Base-by-base conservation (phyloP, 176 grass and related monocot genomes). In the Elymus sibiricus region DNA sequence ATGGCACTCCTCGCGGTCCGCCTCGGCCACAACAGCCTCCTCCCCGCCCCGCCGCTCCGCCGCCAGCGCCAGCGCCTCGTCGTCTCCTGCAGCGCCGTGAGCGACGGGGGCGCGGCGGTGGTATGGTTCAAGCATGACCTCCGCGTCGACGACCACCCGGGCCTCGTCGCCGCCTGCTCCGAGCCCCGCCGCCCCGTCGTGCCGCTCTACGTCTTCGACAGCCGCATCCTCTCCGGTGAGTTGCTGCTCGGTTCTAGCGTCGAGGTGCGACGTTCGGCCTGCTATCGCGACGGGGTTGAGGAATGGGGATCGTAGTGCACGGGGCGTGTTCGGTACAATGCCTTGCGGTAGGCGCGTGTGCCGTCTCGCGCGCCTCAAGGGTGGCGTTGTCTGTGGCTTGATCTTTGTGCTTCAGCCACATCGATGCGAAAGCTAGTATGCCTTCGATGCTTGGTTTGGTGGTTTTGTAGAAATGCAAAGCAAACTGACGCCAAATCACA, bases 41-140 rank as follows among this genome's bases (percentile, higher is more conserved):
- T 71, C 72, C 61, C 81, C 7, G 58, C 83, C 34, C 64, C 82
- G 22, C 40, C 37, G n/a, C 46, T 64, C 80, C 74, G 61, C 22
- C 70, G 4, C 72, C 32, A 37, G 5, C 49, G 22, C 14, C 46
- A 65, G 27, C 31, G 29, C 16, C 42, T 73, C 22, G 31, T 85
- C 81, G 64, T 74, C 5, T 78, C 83, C 53, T 81, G 80, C 43
- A 40, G 80, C 49, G 60, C 71, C 65, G 58, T 80, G 79, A 90
- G 13, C 58, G 44, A 43, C 37, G 64, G n/a, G 25, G 34, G 56
- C 42, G 86, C 91, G 16, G 93, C 93, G 15, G 84, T 98, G 81
- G 93, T 98, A 72, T 98, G 96, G 96, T 98, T 95, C 79, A 98
- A 95, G 96, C 92, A 95, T 83, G 96, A 98, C 43, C 93, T 98